phyloP scores from a whole-genome alignment of 148 eudicot genomes.

The Amaranthus palmeri region DNA sequence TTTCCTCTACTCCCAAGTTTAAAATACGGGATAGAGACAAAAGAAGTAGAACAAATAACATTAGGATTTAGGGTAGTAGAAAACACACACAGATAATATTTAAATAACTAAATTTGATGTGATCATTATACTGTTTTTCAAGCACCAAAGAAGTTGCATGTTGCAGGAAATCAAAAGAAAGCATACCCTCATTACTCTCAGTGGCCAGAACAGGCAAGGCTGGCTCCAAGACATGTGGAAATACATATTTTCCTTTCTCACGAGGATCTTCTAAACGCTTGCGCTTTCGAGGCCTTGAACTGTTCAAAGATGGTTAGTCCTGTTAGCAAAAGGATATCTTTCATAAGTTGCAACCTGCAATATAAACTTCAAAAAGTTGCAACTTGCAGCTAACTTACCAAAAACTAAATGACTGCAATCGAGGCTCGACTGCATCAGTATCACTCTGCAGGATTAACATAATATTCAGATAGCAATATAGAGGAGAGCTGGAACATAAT shows the following conservation, averaged over 20 bases:
- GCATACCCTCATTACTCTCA: conserved; percentile 49
- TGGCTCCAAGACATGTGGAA: conserved; percentile 56
- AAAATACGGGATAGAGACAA: too few species aligned
- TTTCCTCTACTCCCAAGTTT: too few species aligned
- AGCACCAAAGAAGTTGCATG: not conserved
- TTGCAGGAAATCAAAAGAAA: conserved; percentile 3
- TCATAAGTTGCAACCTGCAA: conserved; percentile 16
- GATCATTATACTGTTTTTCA: too few species aligned
- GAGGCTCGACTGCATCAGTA: conserved; percentile 64
- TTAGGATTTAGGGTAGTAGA: too few species aligned
- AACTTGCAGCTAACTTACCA: conserved; percentile 44
- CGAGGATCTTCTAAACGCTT: conserved; percentile 43
- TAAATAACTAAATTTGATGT: too few species aligned
- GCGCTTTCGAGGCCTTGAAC: conserved; percentile 70
- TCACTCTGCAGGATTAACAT: conserved; percentile 40
- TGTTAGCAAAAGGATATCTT: conserved; percentile 13
- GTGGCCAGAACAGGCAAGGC: conserved; percentile 31
- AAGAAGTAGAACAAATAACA: too few species aligned
- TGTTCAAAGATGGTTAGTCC: conserved; percentile 30
- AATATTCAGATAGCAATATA: not conserved
- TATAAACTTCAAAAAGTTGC: conserved; percentile 31
- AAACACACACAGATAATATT: too few species aligned
- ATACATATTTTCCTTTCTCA: conserved; percentile 59
- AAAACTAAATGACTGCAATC: conserved; percentile 51
- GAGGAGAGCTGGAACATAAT: not conserved